Conservation (phyloP, 768 basidiomycete species). For the Lentinus tigrinus region DNA sequence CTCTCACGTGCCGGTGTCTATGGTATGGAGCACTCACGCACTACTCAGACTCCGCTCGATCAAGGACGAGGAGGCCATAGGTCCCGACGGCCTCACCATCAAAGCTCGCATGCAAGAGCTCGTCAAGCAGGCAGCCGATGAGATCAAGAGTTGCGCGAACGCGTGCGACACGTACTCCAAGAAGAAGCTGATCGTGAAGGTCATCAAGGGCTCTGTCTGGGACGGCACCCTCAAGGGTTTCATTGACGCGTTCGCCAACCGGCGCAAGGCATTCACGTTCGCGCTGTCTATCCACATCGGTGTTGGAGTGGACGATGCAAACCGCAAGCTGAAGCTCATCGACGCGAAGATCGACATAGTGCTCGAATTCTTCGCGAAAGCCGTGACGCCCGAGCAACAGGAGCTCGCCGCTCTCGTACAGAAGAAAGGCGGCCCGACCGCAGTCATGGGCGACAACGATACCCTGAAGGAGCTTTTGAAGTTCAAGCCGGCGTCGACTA, state of each 20-base stretch:
- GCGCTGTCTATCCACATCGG: slow-evolving; percentile 32
- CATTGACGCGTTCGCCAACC: slow-evolving; percentile 23
- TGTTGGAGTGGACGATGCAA: slow-evolving; percentile 23
- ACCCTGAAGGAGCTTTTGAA: slow-evolving; percentile 26
- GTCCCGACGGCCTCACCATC: slow-evolving; percentile 35
- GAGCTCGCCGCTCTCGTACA: slow-evolving; percentile 40
- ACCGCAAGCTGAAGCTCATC: slow-evolving; percentile 19
- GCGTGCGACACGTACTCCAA: slow-evolving; percentile 34
- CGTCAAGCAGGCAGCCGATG: slow-evolving; percentile 26
- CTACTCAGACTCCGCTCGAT: slow-evolving; percentile 32
- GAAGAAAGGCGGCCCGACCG: slow-evolving; percentile 38
- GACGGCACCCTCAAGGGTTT: slow-evolving; percentile 27
- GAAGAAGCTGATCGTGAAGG: slow-evolving; percentile 30
- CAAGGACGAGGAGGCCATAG: slow-evolving; percentile 29
- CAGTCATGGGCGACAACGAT: slow-evolving; percentile 33
- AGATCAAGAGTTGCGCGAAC: slow-evolving; percentile 34
- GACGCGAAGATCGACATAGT: slow-evolving; percentile 29
- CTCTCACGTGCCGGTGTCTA: background rate
- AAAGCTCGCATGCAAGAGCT: slow-evolving; percentile 35
- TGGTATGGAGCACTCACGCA: background rate
- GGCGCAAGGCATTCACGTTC: slow-evolving; percentile 28
- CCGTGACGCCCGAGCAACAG: slow-evolving; percentile 40
- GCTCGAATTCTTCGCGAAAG: slow-evolving; percentile 36
- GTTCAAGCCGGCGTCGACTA: slow-evolving; percentile 13
- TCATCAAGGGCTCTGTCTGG: slow-evolving; percentile 32